Evolutionary conservation across 2,329 filamentous ascomycete genomes (phyloP), one percentile per base, ranked within the genome.

Genomic region (Diaporthe nobilis): DNA sequence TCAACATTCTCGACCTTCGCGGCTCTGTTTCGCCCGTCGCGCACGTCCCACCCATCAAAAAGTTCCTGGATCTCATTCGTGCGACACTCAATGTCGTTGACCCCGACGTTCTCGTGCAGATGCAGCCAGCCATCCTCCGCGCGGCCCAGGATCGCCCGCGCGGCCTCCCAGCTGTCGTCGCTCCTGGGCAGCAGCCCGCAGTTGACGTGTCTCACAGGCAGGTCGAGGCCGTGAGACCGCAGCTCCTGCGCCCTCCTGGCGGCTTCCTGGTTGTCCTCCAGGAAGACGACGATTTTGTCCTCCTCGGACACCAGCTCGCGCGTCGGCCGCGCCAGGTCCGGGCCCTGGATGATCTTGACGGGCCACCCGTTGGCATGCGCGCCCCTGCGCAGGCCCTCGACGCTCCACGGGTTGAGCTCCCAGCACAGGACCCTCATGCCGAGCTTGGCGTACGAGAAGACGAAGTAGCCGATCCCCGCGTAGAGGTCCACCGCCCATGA

Each of bases 381-480:
- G 31, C 95, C 96, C 78, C 94, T 90, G 37, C 92, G 88, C 81
- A 98, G 83, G 0, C 94, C 95, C 85, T 98, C 95, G 47, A 98
- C 90, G 78, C 93, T 95, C 93, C 96, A 94, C 0, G 93, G 93
- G 82, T 98, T 98, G 61, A 98, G 86, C 84, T 98, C 96, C 94
- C 95, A 98, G 79, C 95, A 94, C 57, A 97, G 86, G 1, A 98
- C 93, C 67, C 90, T 86, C 80, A 96, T 86, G 0, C 95, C 95
- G 25, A 93, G 90, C 76, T 87, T 88, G 9, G 92, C 89, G 84
- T 98, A 98, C 44, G 92, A 94, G 81, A 98, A 98, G 4, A 94
- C 91, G 84, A 98, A 98, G 84, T 98, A 98, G 7, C 96, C 96
- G 78, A 98, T 98, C 0, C 96, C 96, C 0, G 94, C 95, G 85